Base-by-base conservation (phyloP, 2,329 filamentous ascomycete genomes). In the Claviceps sp. region DNA sequence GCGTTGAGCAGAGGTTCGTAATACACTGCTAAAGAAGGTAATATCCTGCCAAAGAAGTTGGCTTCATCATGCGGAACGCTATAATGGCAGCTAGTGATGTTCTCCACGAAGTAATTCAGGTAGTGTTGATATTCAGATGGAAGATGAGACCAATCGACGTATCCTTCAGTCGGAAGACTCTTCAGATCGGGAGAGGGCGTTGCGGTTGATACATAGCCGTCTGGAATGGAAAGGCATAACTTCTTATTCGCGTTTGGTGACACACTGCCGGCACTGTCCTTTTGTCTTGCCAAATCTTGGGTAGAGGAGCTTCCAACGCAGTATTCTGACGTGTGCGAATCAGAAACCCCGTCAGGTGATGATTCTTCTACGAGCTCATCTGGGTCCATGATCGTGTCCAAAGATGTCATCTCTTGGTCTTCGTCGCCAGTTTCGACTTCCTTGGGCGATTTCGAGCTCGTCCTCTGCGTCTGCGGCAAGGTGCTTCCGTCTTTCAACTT, bases 1-100 rank as follows among this genome's bases (percentile, higher is more conserved):
- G 90, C 89, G 64, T 95, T 89, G 5, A 96, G 75, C 11, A 97
- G 72, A 6, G 90, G 81, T 55, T 95, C 86, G 63, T 89, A 65
- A 10, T 78, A 78, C 48, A 90, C 65, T 0, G 91, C 90, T 51
- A 86, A 73, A 42, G 81, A 81, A 19, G 90, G 74, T 44, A 95
- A 76, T 6, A 80, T 81, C 10, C 74, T 77, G 48, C 80, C 81
- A 56, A 96, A 81, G 64, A 96, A 95, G 55, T 83, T 74, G 46
- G 81, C 77, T 11, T 77, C 73, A 61, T 91, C 84, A 58, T 77
- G 76, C 56, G 85, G 82, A 58, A 94, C 72, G 50, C 85, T 84
- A 64, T 95, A 97, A 66, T 95, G 89, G 57, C 87, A 83, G 62
- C 85, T 76, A 0, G 82, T 88, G 54, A 97, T 78, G 59, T 89